Percentiles rank a stretch among this genome's conserved stretches.
Evolutionary conservation across 352 stramenopile species (phyloP).

Genomic region (Peronospora tabacina): DNA sequence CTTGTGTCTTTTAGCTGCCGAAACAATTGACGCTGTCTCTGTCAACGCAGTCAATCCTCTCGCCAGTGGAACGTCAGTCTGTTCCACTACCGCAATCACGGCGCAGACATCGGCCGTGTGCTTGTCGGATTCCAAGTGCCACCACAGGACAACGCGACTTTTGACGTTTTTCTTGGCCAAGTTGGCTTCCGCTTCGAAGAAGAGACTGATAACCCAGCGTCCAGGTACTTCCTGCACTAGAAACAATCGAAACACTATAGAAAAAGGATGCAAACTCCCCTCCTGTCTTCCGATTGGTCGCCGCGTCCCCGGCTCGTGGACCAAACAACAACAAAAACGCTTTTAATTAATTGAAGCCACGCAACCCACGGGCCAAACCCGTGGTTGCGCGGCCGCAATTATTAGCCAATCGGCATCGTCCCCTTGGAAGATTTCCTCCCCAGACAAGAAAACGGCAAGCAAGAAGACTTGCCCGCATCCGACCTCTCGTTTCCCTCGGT

Average conservation of each 20-base stretch:
- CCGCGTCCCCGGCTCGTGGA: background rate
- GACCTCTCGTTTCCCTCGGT: constrained; percentile 17
- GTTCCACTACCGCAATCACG: constrained; percentile 99
- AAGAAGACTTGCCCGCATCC: constrained; percentile 9
- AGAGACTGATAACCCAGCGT: constrained; percentile 79
- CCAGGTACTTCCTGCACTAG: constrained; percentile 73
- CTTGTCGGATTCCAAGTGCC: constrained; percentile 94
- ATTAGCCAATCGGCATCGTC: constrained; percentile 12
- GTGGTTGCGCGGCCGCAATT: too few relatives aligned
- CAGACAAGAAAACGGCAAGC: constrained; percentile 15
- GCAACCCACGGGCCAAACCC: too few relatives aligned
- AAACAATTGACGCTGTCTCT: constrained; percentile 2
- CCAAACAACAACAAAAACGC: too few relatives aligned
- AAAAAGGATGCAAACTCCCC: background rate
- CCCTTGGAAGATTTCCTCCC: constrained; percentile 22
- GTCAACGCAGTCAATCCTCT: constrained; percentile 24
- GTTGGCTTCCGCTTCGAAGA: constrained; percentile 76
- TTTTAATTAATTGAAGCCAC: too few relatives aligned
- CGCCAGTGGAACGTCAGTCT: constrained; percentile 95
- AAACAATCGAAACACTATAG: background rate
- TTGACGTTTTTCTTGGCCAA: constrained; percentile 53
- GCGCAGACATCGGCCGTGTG: constrained; percentile 95
- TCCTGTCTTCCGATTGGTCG: too few relatives aligned
- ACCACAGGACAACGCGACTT: constrained; percentile 40
- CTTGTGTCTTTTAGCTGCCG: background rate